Evolutionary conservation across 1,139 yeast genomes (phyloP), one percentile per base, ranked within the genome.

Genomic region (Zygotorulaspora mrakii): DNA sequence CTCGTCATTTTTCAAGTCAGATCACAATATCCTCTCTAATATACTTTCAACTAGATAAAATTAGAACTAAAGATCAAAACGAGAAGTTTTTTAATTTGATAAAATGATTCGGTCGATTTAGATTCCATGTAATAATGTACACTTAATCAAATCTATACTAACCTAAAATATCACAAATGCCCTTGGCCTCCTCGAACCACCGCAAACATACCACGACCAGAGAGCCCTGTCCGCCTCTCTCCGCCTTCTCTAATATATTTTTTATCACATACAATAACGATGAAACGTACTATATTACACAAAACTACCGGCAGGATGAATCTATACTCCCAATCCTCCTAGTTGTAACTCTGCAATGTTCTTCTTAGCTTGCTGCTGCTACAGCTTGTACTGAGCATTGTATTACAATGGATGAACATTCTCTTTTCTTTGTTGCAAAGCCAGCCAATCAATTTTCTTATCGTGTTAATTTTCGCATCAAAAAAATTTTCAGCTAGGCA

Each of bases 361-460:
- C n/a, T n/a, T n/a, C n/a, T n/a, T n/a, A n/a, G n/a, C n/a, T n/a
- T n/a, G 9, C 22, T 20, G 22, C 22, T 6, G 22, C 22, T 20
- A 20, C 22, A 9, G 9, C 22, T 20, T 6, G n/a, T n/a, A n/a
- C n/a, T n/a, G n/a, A n/a, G n/a, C n/a, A n/a, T n/a, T n/a, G n/a
- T n/a, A n/a, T n/a, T n/a, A n/a, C n/a, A n/a, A n/a, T n/a, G n/a
- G n/a, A n/a, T n/a, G n/a, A n/a, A n/a, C n/a, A n/a, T n/a, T n/a
- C n/a, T n/a, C n/a, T n/a, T n/a, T n/a, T n/a, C n/a, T 20, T 9
- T 17, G 11, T 17, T 14, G 18, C 21, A 7, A n/a, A n/a, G 18
- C 31, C 31, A 28, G 31, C 31, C 31, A 28, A 28, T 28, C 31
- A 28, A 28, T 28, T 28, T 9, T 7, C 31, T 28, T 28, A 28